These are phyloP conservation scores for Rhytidhysteron rufulum DNA, from an alignment of 2,329 filamentous ascomycete genomes.

Conservation along the genomic window DNA sequence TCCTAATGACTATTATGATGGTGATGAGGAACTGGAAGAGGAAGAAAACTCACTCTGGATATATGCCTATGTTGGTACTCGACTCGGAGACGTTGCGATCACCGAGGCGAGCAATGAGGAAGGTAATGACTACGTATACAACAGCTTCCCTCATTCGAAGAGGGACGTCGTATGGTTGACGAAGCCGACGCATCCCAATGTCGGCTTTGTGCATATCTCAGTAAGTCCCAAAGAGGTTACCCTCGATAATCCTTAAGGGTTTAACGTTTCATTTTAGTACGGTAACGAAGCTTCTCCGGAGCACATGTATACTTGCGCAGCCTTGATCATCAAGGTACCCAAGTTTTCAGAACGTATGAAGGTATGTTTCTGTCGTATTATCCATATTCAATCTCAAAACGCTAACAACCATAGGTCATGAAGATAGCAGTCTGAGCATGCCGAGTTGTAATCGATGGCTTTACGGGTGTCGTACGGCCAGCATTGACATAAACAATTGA, in stretches of 20 bases:
- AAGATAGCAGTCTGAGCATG: no score
- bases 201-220: conserved; percentile 4
- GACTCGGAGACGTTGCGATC: not conserved
- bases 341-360: conserved; percentile 2
- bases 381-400: no score
- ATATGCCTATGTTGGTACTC: not conserved
- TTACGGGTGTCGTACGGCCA: no score
- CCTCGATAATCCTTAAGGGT: not conserved
- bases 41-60: not conserved
- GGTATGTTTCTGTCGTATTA: no score
- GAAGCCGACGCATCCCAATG: not conserved
- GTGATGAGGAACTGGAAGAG: not conserved
- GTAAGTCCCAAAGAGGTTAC: conserved; percentile 6
- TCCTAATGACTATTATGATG: not conserved
- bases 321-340: conserved; percentile 12
- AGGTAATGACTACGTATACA: not conserved
- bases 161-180: conserved; percentile 7
- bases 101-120: conserved; percentile 1
- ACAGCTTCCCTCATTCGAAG: conserved; percentile 1
- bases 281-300: conserved; percentile 11
- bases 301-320: conserved; percentile 9
- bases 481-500: no score
- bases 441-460: no score
- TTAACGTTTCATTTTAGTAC: conserved; percentile 9
- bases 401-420: no score